These are phyloP conservation scores for Eutypella sp. DNA, from an alignment of 2,329 filamentous ascomycete species.

Conservation along the genomic window DNA sequence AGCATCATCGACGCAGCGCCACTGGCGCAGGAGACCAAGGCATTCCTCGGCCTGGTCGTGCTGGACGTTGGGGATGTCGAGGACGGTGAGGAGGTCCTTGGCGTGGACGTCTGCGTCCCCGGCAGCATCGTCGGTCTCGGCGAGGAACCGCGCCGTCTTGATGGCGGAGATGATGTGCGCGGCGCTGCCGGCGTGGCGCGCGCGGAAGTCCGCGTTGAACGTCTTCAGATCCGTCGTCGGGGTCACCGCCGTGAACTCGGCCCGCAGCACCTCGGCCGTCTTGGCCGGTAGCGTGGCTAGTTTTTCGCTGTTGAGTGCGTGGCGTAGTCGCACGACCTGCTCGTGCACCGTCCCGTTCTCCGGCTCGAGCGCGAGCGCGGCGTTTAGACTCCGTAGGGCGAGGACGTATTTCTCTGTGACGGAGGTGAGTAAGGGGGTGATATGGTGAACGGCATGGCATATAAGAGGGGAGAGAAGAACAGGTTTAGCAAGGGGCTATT, in stretches of 20 bases:
- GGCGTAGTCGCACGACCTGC: constrained; percentile 65
- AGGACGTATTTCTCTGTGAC: constrained; percentile 75
- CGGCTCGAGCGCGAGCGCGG: constrained; percentile 64
- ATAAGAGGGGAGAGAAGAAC: constrained; percentile 9
- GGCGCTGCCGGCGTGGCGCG: constrained; percentile 57
- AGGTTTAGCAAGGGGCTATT: too few species aligned
- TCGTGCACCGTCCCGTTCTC: constrained; percentile 70
- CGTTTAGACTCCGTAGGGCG: constrained; percentile 78
- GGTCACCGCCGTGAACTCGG: constrained; percentile 59
- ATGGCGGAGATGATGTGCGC: constrained; percentile 60
- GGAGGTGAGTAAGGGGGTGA: constrained; percentile 19
- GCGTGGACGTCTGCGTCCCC: constrained; percentile 59
- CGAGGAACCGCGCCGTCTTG: constrained; percentile 53
- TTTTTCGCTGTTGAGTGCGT: constrained; percentile 52
- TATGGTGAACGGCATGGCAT: constrained; percentile 4
- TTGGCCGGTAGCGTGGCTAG: constrained; percentile 58
- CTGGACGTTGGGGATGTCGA: constrained; percentile 40
- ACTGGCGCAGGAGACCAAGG: constrained; percentile 39
- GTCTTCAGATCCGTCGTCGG: constrained; percentile 53
- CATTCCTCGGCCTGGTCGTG: constrained; percentile 44
- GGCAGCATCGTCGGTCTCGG: constrained; percentile 42
- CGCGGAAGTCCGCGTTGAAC: constrained; percentile 62
- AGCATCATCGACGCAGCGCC: constrained; percentile 45
- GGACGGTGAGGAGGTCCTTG: constrained; percentile 52
- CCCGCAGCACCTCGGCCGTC: constrained; percentile 63